Evolutionary conservation across 345 rosid genomes (phyloP), one percentile per base, ranked within the genome.

Genomic region (Streptanthus diversifolius): DNA sequence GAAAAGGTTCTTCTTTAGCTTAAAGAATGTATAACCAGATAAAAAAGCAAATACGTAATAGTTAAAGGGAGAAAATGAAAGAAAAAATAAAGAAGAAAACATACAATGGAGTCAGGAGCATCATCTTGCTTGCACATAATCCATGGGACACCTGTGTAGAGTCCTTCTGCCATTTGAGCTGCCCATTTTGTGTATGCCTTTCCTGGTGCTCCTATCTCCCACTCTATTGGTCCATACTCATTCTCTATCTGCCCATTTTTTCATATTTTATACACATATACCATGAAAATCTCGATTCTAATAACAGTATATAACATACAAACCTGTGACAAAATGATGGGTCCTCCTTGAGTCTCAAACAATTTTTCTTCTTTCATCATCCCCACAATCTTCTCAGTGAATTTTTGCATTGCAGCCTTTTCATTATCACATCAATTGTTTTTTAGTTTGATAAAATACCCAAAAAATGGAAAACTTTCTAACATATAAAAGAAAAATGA

Each of bases 281-380:
- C 51, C 8, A 47, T 45, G 8, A 21, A 58, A 25, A 22, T 19
- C 4, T 12, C 22, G 14, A 17, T 7, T 9, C 56, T 43, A 54
- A n/a, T 53, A 8, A 65, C 29, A 19, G 27, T 25, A 18, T 39
- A 7, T 37, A 49, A 61, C 52, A 32, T 32, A 63, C 64, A 63
- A 54, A 90, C 96, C 86, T 90, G 96, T 64, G 96, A 88, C n/a
- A 90, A 84, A 60, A 88, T 90, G 64, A 90, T 90, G 13, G 96
- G 93, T 22, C 93, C 96, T 63, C 96, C 96, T 86, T 90, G 91
- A 41, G 91, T 86, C 79, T 83, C 80, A 71, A 83, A 90, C 68
- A 90, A 54, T 44, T 73, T 80, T 66, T 86, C 93, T 63, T 77
- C 82, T 77, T 90, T 88, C 91, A 90, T 88, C 90, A 86, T 85